Evolutionary conservation across 2,329 filamentous ascomycete species (phyloP), one percentile per base, ranked within the genome.

Genomic region (Fusarium denticulatum): DNA sequence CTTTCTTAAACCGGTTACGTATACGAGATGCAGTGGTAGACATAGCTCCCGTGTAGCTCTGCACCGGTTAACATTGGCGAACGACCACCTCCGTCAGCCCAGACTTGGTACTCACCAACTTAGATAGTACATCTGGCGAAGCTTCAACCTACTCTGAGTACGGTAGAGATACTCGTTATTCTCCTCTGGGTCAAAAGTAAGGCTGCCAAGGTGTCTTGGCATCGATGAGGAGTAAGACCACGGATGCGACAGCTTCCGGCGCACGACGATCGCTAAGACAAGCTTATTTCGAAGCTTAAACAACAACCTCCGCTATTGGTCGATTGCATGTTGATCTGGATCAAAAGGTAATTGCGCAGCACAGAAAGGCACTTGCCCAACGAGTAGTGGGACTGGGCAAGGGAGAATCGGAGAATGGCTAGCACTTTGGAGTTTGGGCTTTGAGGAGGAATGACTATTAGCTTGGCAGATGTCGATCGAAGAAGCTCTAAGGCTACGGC

Each of bases 211-310:
- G 26, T 15, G 16, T 53, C 55, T 72, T 66, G 47, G 65, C 45
- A 45, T 64, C 34, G 15, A 50, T 22, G 28, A 61, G 57, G 36
- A 60, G 49, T 43, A n/a, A 32, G 30, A 47, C 50, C 40, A 50
- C 74, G 62, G 64, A 76, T 66, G 64, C 24, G 58, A 59, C 60
- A 76, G 60, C 47, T 67, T 53, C 66, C 66, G 61, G 32, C 40
- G 40, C 24, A 46, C 46, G 37, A 22, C 52, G 65, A 69, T 61
- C 63, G 70, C 39, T 37, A 49, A 76, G 67, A 76, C 74, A 76
- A 76, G 74, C 74, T 76, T 76, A 77, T 77, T 74, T 74, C 62
- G 60, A 76, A 76, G 74, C 72, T 77, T 76, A 77, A 66, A 49
- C 60, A 43, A 22, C 30, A 50, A 28, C 36, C n/a, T 45, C 53